Percentiles rank a stretch among this genome's conserved stretches.
Evolutionary conservation across 1,139 yeast species (phyloP).

Genomic region (Sugiyamaella pinicola): DNA sequence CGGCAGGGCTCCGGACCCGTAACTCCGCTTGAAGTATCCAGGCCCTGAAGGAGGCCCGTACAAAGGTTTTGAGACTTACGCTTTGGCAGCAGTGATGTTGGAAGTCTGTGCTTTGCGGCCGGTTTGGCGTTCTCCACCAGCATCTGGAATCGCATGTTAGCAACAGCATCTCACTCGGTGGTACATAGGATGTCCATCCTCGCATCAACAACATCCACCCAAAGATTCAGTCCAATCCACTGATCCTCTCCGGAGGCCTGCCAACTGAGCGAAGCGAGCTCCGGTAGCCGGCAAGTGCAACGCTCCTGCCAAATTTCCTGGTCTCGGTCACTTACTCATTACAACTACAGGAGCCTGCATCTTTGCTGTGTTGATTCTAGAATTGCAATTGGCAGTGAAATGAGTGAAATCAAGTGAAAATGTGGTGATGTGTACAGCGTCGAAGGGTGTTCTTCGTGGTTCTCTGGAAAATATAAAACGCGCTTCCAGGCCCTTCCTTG

Average conservation of each 20-base stretch:
- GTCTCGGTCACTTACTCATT: slow-evolving; percentile 48
- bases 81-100: slow-evolving; percentile 97
- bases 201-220: no score
- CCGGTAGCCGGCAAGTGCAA: background rate
- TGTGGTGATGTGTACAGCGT: background rate
- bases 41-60: no score
- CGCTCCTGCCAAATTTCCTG: background rate
- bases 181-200: no score
- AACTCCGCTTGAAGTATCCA: slow-evolving; percentile 1
- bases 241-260: no score
- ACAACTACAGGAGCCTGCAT: slow-evolving; percentile 80
- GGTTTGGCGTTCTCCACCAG: slow-evolving; percentile 89
- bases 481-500: slow-evolving; percentile 4
- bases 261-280: no score
- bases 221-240: background rate
- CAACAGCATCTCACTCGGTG: no score
- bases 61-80: no score
- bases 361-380: slow-evolving; percentile 3
- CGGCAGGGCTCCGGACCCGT: no score
- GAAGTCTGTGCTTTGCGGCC: slow-evolving; percentile 98
- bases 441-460: slow-evolving; percentile 13
- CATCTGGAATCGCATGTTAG: no score
- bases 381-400: slow-evolving; percentile 3
- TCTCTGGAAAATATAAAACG: slow-evolving; percentile 9
- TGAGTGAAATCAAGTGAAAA: background rate